These are phyloP conservation scores for Fusarium palustre DNA, from an alignment of 2,329 filamentous ascomycete genomes.

Conservation along the genomic window DNA sequence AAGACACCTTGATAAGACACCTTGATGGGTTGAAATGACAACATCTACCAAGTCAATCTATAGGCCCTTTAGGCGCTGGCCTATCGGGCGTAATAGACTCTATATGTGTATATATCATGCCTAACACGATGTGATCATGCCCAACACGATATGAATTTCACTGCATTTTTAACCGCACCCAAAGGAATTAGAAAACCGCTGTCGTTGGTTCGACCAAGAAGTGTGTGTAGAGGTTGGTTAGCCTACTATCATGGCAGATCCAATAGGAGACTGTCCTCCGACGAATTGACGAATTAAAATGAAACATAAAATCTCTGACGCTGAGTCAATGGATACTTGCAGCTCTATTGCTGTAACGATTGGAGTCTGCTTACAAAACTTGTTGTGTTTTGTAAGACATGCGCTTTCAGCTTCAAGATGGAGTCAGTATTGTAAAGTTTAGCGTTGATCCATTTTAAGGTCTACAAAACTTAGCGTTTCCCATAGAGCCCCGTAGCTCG, in stretches of 20 bases:
- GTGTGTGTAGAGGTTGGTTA: no score
- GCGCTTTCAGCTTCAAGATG: slow-evolving; percentile 1
- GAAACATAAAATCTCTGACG: not conserved
- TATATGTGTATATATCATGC: no score
- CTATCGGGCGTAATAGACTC: no score
- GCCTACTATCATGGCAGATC: no score
- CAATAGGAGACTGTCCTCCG: not conserved
- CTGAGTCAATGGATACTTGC: not conserved
- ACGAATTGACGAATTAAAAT: slow-evolving; percentile 35
- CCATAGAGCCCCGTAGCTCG: not conserved
- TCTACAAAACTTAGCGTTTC: not conserved
- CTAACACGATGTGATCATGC: no score
- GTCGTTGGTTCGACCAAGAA: no score
- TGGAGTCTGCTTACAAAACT: slow-evolving; percentile 1
- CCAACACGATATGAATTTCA: no score
- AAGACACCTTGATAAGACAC: slow-evolving; percentile 43
- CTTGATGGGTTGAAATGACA: slow-evolving; percentile 40
- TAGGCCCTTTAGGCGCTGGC: no score
- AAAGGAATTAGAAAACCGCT: no score
- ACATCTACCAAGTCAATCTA: slow-evolving; percentile 5
- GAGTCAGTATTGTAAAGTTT: not conserved
- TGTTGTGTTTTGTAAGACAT: not conserved
- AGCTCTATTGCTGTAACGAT: not conserved
- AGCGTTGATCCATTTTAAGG: slow-evolving; percentile 1
- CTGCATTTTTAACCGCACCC: no score